A percentile compares a stretch with the other conserved stretches of the same genome.
phyloP scores from a whole-genome alignment of 371 early-diverging fungal genomes.

The Fennellomyces sp. region DNA sequence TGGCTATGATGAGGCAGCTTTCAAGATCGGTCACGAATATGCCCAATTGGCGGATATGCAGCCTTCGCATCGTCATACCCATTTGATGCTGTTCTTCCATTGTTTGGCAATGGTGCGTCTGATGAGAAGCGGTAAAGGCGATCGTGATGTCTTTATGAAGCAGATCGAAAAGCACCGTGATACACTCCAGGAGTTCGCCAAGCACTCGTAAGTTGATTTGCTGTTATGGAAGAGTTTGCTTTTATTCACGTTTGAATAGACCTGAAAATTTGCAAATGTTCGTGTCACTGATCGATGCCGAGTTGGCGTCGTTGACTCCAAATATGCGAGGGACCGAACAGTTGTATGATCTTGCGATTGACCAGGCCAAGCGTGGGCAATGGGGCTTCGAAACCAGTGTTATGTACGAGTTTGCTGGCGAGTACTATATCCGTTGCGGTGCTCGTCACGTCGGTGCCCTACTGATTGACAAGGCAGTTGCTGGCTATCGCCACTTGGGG shows the following conservation, averaged over 20 bases:
- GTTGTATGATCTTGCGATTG: constrained; percentile 39
- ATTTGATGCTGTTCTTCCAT: constrained; percentile 42
- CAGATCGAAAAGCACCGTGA: constrained; percentile 20
- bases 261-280: constrained; percentile 37
- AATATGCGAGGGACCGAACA: constrained; percentile 28
- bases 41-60: constrained; percentile 27
- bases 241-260: not conserved
- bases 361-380: constrained; percentile 34
- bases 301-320: constrained; percentile 29
- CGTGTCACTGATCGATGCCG: constrained; percentile 45
- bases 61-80: constrained; percentile 41
- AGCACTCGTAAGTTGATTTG: constrained; percentile 26
- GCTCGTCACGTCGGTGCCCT: constrained; percentile 27
- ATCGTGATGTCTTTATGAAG: constrained; percentile 5
- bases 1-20: constrained; percentile 31
- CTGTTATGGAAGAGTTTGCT: not conserved
- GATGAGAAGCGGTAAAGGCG: constrained; percentile 12
- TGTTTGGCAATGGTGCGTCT: constrained; percentile 39
- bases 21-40: constrained; percentile 31
- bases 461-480: constrained; percentile 38
- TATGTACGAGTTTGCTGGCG: constrained; percentile 45
- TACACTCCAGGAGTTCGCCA: constrained; percentile 34
- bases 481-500: constrained; percentile 33
- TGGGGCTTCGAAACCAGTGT: constrained; percentile 36
- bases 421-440: constrained; percentile 32